Evolutionary conservation across 2,329 filamentous ascomycete species (phyloP), one percentile per base, ranked within the genome.

Genomic region (Hypomyces rosellus): DNA sequence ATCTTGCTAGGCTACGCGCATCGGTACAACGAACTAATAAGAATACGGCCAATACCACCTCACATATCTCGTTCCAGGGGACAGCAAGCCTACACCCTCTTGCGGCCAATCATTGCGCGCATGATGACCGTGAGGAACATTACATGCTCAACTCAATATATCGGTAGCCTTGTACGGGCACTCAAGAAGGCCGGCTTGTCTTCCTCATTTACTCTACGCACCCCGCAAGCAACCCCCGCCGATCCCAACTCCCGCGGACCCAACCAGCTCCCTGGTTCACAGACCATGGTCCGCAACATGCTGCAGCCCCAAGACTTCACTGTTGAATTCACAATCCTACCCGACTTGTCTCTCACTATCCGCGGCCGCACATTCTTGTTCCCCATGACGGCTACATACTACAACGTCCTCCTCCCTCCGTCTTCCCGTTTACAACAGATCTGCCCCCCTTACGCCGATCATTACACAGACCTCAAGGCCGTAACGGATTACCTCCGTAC

Each of bases 1-100:
- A 76, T 96, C 18, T 75, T 96, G 2, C 80, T 97, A 7, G 81
- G 80, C 45, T 84, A 91, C 56, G 83, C 88, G 2, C 92, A 97
- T 65, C 81, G 86, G 9, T 81, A 87, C 62, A 90, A 85, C 56
- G 80, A 89, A 53, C 74, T 82, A 37, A 78, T 79, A 40, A 81
- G 90, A 48, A 86, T 84, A 1, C 79, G 84, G 30, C 74, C 82
- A 38, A 56, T 69, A 34, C 63, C 71, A 34, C 65, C 71, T 52
- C 56, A 74, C 55, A 60, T 70, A 59, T 55, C 63, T 22, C 66
- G 68, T 45, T 59, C 65, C 25, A 58, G 69, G 9, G 64, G 68
- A 4, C 67, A 70, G 40, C 71, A 72, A 34, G 66, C 73, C 2
- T 75, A 78, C 57, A 66, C 68, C 14, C 72, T 82, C 30, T 65